Evolutionary conservation across 257 asterid genomes (phyloP).

Genomic region (Galeopsis tetrahit): DNA sequence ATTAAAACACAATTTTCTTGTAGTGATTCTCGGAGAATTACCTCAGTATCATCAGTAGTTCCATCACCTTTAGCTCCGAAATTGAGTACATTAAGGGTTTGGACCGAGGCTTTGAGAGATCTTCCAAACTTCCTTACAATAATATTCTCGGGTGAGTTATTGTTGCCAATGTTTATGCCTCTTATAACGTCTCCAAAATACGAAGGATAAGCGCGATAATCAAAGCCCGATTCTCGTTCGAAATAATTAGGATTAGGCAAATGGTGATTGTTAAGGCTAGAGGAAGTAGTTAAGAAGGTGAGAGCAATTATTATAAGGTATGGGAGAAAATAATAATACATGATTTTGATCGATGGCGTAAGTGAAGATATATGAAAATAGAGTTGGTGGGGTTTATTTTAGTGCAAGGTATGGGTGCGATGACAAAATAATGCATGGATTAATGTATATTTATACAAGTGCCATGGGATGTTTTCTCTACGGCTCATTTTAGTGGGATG

Average conservation of each 20-base stretch:
- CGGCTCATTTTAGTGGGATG: slow-evolving; percentile 47
- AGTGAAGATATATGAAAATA: slow-evolving; percentile 5
- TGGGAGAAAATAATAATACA: slow-evolving; percentile 29
- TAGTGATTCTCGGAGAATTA: neutral
- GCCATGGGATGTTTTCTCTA: slow-evolving; percentile 34
- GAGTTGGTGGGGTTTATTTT: slow-evolving; percentile 18
- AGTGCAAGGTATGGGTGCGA: slow-evolving; percentile 35
- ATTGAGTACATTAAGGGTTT: slow-evolving; percentile 44
- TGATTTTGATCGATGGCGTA: neutral
- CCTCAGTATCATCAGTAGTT: slow-evolving; percentile 56
- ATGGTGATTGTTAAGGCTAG: slow-evolving; percentile 24
- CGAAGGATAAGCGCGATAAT: slow-evolving; percentile 49
- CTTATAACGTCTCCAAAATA: slow-evolving; percentile 23
- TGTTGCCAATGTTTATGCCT: slow-evolving; percentile 26
- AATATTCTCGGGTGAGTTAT: slow-evolving; percentile 20
- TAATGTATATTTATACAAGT: slow-evolving; percentile 48
- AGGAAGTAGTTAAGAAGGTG: slow-evolving; percentile 22
- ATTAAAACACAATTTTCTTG: no score
- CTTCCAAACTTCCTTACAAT: slow-evolving; percentile 22
- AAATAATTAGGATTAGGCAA: slow-evolving; percentile 26
- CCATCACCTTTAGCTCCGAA: slow-evolving; percentile 78
- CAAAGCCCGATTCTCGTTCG: slow-evolving; percentile 47
- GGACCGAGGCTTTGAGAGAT: slow-evolving; percentile 24
- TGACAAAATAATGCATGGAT: slow-evolving; percentile 29
- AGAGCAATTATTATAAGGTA: slow-evolving; percentile 27